Evolutionary conservation across 2,329 filamentous ascomycete species (phyloP).

Genomic region (Hypoxylon sp.): DNA sequence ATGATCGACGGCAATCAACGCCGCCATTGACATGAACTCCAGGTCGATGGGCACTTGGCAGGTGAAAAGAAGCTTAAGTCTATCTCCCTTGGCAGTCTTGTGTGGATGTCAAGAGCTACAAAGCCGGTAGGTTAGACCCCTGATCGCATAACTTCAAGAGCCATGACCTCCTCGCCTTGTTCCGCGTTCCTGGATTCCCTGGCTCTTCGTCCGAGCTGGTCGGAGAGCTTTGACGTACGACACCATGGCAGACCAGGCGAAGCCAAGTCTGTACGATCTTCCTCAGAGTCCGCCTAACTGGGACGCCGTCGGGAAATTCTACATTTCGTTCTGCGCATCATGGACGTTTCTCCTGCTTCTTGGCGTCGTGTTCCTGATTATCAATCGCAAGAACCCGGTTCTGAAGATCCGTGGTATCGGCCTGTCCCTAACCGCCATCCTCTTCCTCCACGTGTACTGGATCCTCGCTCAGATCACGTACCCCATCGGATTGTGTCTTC

Average conservation of each 20-base stretch:
- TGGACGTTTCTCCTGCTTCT: slow-evolving; percentile 50
- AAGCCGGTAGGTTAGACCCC: not conserved
- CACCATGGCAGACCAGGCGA: slow-evolving; percentile 31
- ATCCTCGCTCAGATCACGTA: slow-evolving; percentile 58
- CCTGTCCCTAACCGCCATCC: slow-evolving; percentile 57
- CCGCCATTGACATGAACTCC: slow-evolving; percentile 19
- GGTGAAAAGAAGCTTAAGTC: slow-evolving; percentile 10
- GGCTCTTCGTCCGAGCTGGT: not conserved
- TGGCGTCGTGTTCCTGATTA: slow-evolving; percentile 54
- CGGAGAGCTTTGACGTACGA: not conserved
- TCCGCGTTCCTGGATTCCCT: not conserved
- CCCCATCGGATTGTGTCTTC: slow-evolving; percentile 58
- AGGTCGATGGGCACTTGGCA: slow-evolving; percentile 31
- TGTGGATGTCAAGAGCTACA: not conserved
- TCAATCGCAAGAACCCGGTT: slow-evolving; percentile 52
- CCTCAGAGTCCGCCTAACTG: slow-evolving; percentile 42
- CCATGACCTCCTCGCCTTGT: slow-evolving; percentile 8
- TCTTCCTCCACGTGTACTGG: slow-evolving; percentile 56
- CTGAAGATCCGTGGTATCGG: slow-evolving; percentile 58
- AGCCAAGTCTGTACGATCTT: slow-evolving; percentile 39
- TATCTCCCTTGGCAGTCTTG: slow-evolving; percentile 34
- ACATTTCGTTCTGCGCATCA: slow-evolving; percentile 41
- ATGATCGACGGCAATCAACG: slow-evolving; percentile 27
- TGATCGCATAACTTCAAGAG: slow-evolving; percentile 27
- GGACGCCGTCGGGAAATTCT: slow-evolving; percentile 45